Percentiles rank a stretch among this genome's conserved stretches.
Conservation (phyloP, 495 filamentous ascomycete species). For the Annulohypoxylon moriforme region DNA sequence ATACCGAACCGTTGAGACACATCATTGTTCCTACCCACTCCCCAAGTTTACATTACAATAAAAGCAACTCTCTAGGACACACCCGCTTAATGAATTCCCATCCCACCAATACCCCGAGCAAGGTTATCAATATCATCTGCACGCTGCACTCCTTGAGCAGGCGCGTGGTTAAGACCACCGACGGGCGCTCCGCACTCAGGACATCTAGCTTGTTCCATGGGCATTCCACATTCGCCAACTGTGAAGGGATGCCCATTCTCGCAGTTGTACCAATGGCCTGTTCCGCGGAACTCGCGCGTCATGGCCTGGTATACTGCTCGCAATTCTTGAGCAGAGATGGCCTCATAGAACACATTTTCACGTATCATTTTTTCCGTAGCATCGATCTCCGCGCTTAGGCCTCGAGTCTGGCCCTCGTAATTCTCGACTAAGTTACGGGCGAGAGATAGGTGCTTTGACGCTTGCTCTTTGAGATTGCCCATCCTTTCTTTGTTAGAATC, state of each 20-base stretch:
- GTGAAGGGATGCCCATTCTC: conserved; percentile 77
- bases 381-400: conserved; percentile 35
- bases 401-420: conserved; percentile 26
- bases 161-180: conserved; percentile 67
- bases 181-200: conserved; percentile 72
- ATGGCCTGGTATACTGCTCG: conserved; percentile 61
- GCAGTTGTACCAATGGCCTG: conserved; percentile 77
- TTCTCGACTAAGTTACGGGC: conserved; percentile 34
- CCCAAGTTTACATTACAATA: background rate
- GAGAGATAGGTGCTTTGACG: conserved; percentile 14
- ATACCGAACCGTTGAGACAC: background rate
- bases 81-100: conserved; percentile 41
- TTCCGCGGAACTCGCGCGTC: conserved; percentile 61
- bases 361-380: conserved; percentile 37
- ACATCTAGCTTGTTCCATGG: conserved; percentile 70
- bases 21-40: background rate
- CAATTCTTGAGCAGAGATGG: conserved; percentile 53
- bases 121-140: conserved; percentile 44
- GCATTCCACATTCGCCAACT: conserved; percentile 78
- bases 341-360: conserved; percentile 47
- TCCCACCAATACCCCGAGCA: conserved; percentile 24
- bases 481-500: background rate
- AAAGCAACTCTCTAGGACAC: background rate
- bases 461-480: conserved; percentile 30
- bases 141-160: conserved; percentile 61